Evolutionary conservation across 257 asterid genomes (phyloP).

Genomic region (Rauvolfia tetraphylla): DNA sequence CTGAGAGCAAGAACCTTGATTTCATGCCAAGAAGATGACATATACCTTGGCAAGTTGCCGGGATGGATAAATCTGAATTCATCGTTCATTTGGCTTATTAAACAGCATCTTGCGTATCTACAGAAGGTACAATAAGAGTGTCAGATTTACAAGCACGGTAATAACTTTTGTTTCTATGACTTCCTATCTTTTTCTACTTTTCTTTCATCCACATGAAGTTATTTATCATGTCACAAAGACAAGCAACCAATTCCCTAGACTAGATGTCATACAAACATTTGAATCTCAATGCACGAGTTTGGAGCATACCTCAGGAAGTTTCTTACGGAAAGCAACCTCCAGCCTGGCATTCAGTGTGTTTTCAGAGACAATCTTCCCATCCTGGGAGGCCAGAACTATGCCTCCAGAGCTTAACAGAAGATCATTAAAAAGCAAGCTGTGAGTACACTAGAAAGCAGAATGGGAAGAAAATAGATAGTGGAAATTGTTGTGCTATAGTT

Average conservation of each 20-base stretch:
- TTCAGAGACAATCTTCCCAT: constrained; percentile 48
- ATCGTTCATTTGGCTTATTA: neutral
- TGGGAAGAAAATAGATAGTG: neutral
- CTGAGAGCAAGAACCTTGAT: neutral
- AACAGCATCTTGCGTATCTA: constrained; percentile 2
- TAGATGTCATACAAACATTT: neutral
- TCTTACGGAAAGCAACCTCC: constrained; percentile 37
- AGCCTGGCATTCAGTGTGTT: constrained; percentile 45
- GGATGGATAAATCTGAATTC: neutral
- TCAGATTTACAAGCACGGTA: neutral
- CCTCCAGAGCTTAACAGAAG: constrained; percentile 39
- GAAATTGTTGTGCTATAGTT: neutral
- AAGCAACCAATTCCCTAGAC: too few species aligned
- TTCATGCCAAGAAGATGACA: neutral
- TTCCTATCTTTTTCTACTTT: too few species aligned
- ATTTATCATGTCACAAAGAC: neutral
- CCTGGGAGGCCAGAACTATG: constrained; percentile 47
- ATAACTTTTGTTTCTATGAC: neutral
- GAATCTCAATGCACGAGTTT: neutral
- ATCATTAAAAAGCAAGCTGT: neutral
- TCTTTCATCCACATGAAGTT: neutral
- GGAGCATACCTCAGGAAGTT: constrained; percentile 28
- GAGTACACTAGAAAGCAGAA: neutral
- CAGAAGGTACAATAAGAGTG: neutral
- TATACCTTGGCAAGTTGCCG: neutral